These are phyloP conservation scores for Bipolaris victoriae DNA, from an alignment of 2,329 filamentous ascomycete species.

Conservation along the genomic window DNA sequence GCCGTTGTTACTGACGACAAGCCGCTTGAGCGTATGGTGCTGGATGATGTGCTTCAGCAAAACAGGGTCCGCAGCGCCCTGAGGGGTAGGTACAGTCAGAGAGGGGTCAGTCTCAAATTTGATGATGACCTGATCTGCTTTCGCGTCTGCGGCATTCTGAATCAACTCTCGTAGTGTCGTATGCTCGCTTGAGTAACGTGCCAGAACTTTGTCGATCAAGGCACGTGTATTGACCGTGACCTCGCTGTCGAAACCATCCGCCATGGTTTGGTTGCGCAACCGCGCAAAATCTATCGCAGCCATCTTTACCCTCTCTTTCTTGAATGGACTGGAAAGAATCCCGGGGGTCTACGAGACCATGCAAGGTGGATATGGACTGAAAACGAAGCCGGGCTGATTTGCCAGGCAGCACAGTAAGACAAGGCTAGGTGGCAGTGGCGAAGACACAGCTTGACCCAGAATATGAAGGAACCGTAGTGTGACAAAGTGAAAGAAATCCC, in stretches of 20 bases:
- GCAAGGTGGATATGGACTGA: neutral
- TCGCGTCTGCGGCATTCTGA: slow-evolving; percentile 97
- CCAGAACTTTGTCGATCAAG: slow-evolving; percentile 95
- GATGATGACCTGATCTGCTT: slow-evolving; percentile 85
- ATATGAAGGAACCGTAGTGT: slow-evolving; percentile 23
- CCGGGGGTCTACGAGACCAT: neutral
- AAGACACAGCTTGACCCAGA: slow-evolving; percentile 27
- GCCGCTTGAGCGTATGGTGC: slow-evolving; percentile 82
- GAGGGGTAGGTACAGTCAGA: slow-evolving; percentile 71
- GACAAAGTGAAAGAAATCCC: slow-evolving; percentile 19
- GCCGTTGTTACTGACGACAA: slow-evolving; percentile 94
- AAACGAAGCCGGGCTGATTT: slow-evolving; percentile 3
- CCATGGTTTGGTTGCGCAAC: slow-evolving; percentile 85
- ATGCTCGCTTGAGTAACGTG: slow-evolving; percentile 96
- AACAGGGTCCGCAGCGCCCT: slow-evolving; percentile 69
- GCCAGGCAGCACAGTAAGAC: slow-evolving; percentile 4
- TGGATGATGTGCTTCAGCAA: slow-evolving; percentile 81
- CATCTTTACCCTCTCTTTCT: slow-evolving; percentile 27
- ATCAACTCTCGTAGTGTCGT: slow-evolving; percentile 86
- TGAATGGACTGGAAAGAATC: neutral
- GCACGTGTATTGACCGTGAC: slow-evolving; percentile 97
- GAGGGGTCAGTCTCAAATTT: slow-evolving; percentile 92
- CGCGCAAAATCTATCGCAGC: slow-evolving; percentile 62
- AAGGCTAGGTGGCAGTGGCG: slow-evolving; percentile 41
- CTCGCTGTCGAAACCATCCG: slow-evolving; percentile 90